Conservation (phyloP, 345 rosid species). For the Moricandia arvensis region DNA sequence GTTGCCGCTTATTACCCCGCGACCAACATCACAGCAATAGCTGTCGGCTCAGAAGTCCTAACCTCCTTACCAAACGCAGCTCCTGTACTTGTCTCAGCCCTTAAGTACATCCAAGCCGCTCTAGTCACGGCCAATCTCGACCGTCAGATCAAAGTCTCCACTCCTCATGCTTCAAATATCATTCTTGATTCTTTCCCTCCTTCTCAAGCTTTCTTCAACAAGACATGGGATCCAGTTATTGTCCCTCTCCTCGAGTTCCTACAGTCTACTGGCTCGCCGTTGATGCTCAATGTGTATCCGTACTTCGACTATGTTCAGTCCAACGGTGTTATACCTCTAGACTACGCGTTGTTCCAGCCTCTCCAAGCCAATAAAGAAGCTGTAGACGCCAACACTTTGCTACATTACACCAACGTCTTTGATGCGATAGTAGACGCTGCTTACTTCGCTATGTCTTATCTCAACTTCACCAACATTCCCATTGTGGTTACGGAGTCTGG, state of each 20-base stretch:
- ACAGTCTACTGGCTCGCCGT: conserved; percentile 69
- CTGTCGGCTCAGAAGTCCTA: conserved; percentile 87
- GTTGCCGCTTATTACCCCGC: conserved; percentile 82
- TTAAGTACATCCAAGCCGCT: conserved; percentile 82
- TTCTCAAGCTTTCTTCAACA: conserved; percentile 97
- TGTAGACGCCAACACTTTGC: conserved; percentile 88
- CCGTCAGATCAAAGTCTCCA: conserved; percentile 80
- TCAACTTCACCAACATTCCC: conserved; percentile 81
- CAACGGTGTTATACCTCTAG: conserved; percentile 70
- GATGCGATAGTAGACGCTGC: conserved; percentile 96
- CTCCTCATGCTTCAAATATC: conserved; percentile 81
- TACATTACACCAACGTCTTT: conserved; percentile 91
- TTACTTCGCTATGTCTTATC: conserved; percentile 78
- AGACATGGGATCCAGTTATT: conserved; percentile 82
- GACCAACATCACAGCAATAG: conserved; percentile 85
- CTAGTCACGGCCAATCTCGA: conserved; percentile 90
- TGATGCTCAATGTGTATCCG: conserved; percentile 92
- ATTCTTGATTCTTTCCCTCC: conserved; percentile 98
- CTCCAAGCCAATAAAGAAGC: conserved; percentile 94
- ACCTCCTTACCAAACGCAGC: conserved; percentile 72
- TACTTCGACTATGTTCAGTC: conserved; percentile 85
- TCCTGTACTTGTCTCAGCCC: conserved; percentile 77
- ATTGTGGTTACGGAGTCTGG: conserved; percentile 84
- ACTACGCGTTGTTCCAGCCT: conserved; percentile 89
- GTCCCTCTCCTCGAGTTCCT: conserved; percentile 88